Evolutionary conservation across 2,329 filamentous ascomycete species (phyloP).

Genomic region (Boeremia lycopersici): DNA sequence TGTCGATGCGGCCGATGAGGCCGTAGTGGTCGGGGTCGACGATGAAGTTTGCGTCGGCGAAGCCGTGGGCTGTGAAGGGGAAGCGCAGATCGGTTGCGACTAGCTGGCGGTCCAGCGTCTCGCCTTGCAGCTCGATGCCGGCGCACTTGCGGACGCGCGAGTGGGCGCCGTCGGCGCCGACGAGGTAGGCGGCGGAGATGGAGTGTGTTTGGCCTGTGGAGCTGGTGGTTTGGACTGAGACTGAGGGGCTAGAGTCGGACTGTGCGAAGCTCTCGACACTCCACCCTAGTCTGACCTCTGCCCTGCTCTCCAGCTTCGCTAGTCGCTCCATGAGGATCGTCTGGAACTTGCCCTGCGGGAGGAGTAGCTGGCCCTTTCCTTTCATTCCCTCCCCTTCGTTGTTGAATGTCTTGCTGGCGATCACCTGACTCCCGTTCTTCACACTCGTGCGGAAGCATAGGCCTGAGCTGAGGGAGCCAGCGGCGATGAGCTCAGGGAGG

Average conservation of each 20-base stretch:
- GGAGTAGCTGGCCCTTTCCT: slow-evolving; percentile 31
- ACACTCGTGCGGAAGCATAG: slow-evolving; percentile 40
- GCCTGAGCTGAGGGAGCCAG: slow-evolving; percentile 29
- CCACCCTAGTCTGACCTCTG: slow-evolving; percentile 29
- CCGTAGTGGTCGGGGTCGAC: slow-evolving; percentile 48
- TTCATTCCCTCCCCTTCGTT: slow-evolving; percentile 29
- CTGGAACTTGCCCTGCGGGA: slow-evolving; percentile 43
- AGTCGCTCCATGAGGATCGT: slow-evolving; percentile 32
- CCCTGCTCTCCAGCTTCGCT: slow-evolving; percentile 9
- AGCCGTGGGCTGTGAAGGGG: slow-evolving; percentile 46
- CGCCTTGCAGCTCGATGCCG: slow-evolving; percentile 35
- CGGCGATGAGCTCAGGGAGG: slow-evolving; percentile 42
- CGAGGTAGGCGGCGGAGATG: slow-evolving; percentile 34
- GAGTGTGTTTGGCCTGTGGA: slow-evolving; percentile 6
- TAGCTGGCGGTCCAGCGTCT: slow-evolving; percentile 46
- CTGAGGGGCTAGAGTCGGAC: not conserved
- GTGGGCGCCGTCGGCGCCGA: slow-evolving; percentile 42
- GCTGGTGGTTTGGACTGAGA: not conserved
- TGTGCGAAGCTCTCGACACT: slow-evolving; percentile 15
- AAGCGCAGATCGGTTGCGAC: slow-evolving; percentile 49
- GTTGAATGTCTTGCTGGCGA: slow-evolving; percentile 35
- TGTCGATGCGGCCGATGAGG: slow-evolving; percentile 43
- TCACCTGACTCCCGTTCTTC: slow-evolving; percentile 29
- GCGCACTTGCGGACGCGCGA: slow-evolving; percentile 28
- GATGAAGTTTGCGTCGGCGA: slow-evolving; percentile 51